A percentile compares a stretch with the other conserved stretches of the same genome.
Conservation (phyloP, 352 stramenopile genomes). For the Globisporangium echinulatum region DNA sequence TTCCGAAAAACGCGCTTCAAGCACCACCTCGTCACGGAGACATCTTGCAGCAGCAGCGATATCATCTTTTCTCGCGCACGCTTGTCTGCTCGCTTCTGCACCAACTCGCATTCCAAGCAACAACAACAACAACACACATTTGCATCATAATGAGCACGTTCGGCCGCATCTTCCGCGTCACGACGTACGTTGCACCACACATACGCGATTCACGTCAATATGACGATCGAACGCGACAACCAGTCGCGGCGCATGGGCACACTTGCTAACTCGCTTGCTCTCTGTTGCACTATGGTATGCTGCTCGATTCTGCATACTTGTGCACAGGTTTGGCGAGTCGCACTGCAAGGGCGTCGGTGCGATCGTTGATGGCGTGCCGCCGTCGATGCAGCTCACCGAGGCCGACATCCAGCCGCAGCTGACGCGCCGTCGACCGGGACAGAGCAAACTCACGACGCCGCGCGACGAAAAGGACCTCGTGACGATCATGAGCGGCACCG, state of each 20-base stretch:
- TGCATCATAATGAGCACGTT: constrained; percentile 85
- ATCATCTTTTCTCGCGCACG: no score
- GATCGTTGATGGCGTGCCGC: constrained; percentile 96
- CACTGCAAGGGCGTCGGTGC: constrained; percentile 97
- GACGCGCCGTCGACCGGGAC: constrained; percentile 93
- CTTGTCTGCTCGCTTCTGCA: no score
- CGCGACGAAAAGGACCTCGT: constrained; percentile 96
- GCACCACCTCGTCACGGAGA: no score
- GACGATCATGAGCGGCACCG: constrained; percentile 96
- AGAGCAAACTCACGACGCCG: constrained; percentile 98
- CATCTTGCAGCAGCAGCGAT: no score
- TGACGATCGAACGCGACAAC: no score
- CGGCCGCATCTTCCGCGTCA: constrained; percentile 96
- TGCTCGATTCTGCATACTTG: background rate
- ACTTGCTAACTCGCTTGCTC: background rate
- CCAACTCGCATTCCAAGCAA: no score
- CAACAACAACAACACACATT: background rate
- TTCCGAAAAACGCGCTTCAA: no score
- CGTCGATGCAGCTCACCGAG: constrained; percentile 92
- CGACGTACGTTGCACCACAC: constrained; percentile 57
- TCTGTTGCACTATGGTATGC: background rate
- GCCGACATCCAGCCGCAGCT: constrained; percentile 97
- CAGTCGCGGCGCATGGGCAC: no score
- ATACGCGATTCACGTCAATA: background rate
- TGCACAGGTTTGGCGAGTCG: constrained; percentile 93